Evolutionary conservation across 371 early-diverging fungal genomes (phyloP), one percentile per base, ranked within the genome.

Genomic region (Mucor velutinosus): DNA sequence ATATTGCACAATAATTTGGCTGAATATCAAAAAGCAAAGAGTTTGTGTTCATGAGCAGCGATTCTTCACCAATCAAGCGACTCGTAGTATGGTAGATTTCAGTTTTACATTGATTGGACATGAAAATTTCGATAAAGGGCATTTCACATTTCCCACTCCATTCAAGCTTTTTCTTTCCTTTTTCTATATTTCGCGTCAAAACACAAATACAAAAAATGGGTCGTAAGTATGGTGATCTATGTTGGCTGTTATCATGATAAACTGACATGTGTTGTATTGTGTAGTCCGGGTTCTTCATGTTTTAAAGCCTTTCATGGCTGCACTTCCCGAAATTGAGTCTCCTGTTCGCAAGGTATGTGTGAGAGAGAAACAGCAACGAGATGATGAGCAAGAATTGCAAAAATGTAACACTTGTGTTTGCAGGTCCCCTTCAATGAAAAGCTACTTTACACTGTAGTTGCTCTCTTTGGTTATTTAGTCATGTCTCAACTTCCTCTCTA

Each of bases 401-500:
- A 27, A 59, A 25, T 32, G 49, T 53, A 32, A 51, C 11, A 51
- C 12, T 11, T 11, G 2, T 23, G 8, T 7, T 37, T 37, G 53
- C 71, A 95, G 95, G 89, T 98, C 45, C 94, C 95, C 66, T 99
- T 99, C 87, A 90, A 94, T 70, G 98, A 99, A 84, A 99, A 96
- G 85, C 89, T 99, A 65, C 87, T 99, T 73, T 99, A 99, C 98
- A 99, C 99, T 32, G 94, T 94, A 17, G 93, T 99, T 73, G 97
- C 99, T 6, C 90, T 99, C 60, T 93, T 99, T 76, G 95, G 98
- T 69, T 99, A 97, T 86, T 83, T 99, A 76, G 97, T 99, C 66
- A 96, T 97, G 86, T 99, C 99, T 27, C 99, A 99, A 85, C 95
- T 99, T 60, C 99, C 99, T 33, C 87, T 99, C 62, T 99, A 98